These are phyloP conservation scores for Luffa acutangula DNA, from an alignment of 306 rosid species.

Conservation along the genomic window DNA sequence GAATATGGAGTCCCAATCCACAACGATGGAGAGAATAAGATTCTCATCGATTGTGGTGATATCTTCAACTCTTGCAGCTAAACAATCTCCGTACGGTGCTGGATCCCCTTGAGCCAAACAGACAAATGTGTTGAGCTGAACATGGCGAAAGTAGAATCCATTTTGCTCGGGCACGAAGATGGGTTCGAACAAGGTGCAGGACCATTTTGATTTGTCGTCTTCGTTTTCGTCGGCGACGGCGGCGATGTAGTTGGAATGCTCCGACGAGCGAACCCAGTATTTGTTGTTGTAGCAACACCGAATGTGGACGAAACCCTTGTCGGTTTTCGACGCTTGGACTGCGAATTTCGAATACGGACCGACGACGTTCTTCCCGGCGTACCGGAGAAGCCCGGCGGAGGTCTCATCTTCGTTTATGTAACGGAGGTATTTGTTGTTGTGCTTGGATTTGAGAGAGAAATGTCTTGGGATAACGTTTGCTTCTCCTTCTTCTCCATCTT, in stretches of 20 bases:
- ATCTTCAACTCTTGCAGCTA: neutral
- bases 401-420: neutral
- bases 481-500: neutral
- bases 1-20: constrained; percentile 1
- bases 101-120: neutral
- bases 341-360: constrained; percentile 11
- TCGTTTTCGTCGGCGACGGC: neutral
- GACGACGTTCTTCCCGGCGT: neutral
- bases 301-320: neutral
- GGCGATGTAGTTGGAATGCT: neutral
- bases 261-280: neutral
- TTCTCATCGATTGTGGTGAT: too few relatives aligned
- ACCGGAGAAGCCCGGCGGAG: neutral
- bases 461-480: neutral
- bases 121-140: neutral
- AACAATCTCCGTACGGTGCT: neutral
- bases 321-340: neutral
- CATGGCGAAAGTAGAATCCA: neutral
- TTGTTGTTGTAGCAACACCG: constrained; percentile 6
- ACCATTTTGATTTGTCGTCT: neutral
- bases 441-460: constrained; percentile 7
- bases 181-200: constrained; percentile 9
- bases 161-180: neutral
- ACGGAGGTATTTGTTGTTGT: constrained; percentile 4
- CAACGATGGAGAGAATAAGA: neutral